Percentiles rank a stretch among this genome's conserved stretches.
Evolutionary conservation across 306 rosid genomes (phyloP).

Genomic region (Gynostemma pentaphyllum): DNA sequence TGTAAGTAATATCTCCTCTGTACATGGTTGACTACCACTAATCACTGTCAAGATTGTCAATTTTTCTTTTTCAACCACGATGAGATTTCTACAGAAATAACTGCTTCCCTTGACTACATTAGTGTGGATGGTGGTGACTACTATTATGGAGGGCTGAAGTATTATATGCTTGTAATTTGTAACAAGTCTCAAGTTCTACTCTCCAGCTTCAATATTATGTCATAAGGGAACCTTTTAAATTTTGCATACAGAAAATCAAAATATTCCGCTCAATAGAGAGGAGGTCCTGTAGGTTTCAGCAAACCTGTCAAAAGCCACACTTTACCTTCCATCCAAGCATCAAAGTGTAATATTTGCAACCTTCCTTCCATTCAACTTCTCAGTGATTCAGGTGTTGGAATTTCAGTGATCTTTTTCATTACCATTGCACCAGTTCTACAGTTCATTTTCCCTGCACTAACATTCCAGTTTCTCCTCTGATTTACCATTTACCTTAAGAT

Average conservation of each 20-base stretch:
- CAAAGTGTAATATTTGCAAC: too few species aligned
- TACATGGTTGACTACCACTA: neutral
- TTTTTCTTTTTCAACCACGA: neutral
- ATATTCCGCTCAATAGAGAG: neutral
- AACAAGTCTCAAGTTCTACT: neutral
- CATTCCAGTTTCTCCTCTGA: neutral
- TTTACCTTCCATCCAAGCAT: too few species aligned
- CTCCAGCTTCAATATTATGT: neutral
- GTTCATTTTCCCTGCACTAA: neutral
- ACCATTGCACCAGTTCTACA: neutral
- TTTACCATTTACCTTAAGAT: neutral
- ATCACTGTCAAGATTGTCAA: neutral
- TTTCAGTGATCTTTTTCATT: neutral
- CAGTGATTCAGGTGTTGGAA: too few species aligned
- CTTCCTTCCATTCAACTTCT: too few species aligned
- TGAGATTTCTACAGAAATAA: neutral
- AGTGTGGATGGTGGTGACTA: too few species aligned
- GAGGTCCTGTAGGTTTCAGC: neutral
- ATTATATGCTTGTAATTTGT: neutral
- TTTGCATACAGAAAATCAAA: neutral
- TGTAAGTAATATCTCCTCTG: slow-evolving; percentile 39
- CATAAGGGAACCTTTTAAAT: neutral
- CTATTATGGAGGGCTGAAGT: too few species aligned
- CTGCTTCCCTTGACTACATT: neutral
- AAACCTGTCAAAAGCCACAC: too few species aligned